Evolutionary conservation across 2,329 filamentous ascomycete species (phyloP).

Genomic region (Cladophialophora yegresii): DNA sequence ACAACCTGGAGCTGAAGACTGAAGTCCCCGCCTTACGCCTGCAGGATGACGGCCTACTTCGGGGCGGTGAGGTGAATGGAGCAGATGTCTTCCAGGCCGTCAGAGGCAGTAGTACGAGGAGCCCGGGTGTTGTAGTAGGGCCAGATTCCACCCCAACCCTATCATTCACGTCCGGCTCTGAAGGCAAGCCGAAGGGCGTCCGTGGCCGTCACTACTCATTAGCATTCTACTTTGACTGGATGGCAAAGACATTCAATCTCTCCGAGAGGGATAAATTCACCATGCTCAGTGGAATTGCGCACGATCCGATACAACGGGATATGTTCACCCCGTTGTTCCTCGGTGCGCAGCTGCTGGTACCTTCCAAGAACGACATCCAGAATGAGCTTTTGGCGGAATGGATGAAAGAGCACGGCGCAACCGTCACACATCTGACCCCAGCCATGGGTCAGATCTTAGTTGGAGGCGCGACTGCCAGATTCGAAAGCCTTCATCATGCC

Average conservation of each 20-base stretch:
- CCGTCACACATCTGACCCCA: constrained; percentile 85
- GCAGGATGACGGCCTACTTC: constrained; percentile 67
- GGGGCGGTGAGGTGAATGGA: constrained; percentile 67
- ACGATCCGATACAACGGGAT: constrained; percentile 63
- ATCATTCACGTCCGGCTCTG: constrained; percentile 70
- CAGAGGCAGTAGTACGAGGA: constrained; percentile 55
- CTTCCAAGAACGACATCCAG: constrained; percentile 78
- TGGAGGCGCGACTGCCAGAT: constrained; percentile 76
- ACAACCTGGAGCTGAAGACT: constrained; percentile 71
- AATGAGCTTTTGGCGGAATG: constrained; percentile 86
- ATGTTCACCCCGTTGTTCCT: constrained; percentile 91
- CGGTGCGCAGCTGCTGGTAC: constrained; percentile 75
- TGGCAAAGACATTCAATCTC: constrained; percentile 79
- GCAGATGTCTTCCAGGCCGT: constrained; percentile 66
- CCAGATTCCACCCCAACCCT: constrained; percentile 81
- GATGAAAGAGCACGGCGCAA: constrained; percentile 74
- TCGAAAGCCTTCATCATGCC: constrained; percentile 72
- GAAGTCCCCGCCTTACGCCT: constrained; percentile 74
- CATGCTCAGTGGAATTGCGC: constrained; percentile 78
- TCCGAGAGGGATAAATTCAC: constrained; percentile 74
- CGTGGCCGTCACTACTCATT: constrained; percentile 83
- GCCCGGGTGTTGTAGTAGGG: constrained; percentile 75
- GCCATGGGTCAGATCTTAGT: constrained; percentile 95
- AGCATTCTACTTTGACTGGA: constrained; percentile 88
- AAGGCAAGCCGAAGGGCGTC: constrained; percentile 84